A percentile compares a stretch with the other conserved stretches of the same genome.
These are phyloP conservation scores for Populus tomentosa DNA, from an alignment of 441 rosid genomes.

Conservation along the genomic window DNA sequence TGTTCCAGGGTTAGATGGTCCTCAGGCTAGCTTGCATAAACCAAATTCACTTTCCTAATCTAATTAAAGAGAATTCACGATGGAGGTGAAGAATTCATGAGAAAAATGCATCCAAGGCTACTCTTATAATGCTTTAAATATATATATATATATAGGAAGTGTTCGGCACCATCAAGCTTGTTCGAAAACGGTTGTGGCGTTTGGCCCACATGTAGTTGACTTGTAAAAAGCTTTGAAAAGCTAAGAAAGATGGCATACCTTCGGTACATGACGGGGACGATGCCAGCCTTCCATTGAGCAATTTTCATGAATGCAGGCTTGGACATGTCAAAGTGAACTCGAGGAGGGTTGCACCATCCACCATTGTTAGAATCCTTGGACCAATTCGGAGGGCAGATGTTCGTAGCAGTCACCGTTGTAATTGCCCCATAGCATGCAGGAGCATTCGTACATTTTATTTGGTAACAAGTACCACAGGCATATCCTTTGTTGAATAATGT, in stretches of 20 bases:
- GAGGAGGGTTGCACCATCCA: conserved; percentile 94
- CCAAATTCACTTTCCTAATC: too few relatives aligned
- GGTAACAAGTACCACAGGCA: conserved; percentile 72
- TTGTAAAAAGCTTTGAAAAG: background rate
- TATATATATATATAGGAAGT: background rate
- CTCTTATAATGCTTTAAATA: too few relatives aligned
- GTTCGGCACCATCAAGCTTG: background rate
- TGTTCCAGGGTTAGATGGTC: too few relatives aligned
- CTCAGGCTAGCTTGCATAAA: too few relatives aligned
- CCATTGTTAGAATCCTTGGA: conserved; percentile 64
- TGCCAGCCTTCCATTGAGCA: conserved; percentile 77
- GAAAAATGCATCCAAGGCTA: background rate
- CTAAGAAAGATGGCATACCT: conserved; percentile 30
- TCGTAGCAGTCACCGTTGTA: conserved; percentile 66
- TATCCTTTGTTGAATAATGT: conserved; percentile 63
- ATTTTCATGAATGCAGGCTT: conserved; percentile 88
- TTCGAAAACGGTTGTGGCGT: background rate
- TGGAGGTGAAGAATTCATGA: background rate
- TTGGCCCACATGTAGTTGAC: background rate
- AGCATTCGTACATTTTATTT: conserved; percentile 51
- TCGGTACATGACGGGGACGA: conserved; percentile 67
- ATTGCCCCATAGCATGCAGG: conserved; percentile 41
- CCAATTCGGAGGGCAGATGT: conserved; percentile 86
- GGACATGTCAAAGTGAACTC: conserved; percentile 75
- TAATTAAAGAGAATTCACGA: too few relatives aligned